Percentiles rank a stretch among this genome's conserved stretches.
phyloP scores from a whole-genome alignment of 1,284 basidiomycete genomes.

The Fomitopsis pinicola region DNA sequence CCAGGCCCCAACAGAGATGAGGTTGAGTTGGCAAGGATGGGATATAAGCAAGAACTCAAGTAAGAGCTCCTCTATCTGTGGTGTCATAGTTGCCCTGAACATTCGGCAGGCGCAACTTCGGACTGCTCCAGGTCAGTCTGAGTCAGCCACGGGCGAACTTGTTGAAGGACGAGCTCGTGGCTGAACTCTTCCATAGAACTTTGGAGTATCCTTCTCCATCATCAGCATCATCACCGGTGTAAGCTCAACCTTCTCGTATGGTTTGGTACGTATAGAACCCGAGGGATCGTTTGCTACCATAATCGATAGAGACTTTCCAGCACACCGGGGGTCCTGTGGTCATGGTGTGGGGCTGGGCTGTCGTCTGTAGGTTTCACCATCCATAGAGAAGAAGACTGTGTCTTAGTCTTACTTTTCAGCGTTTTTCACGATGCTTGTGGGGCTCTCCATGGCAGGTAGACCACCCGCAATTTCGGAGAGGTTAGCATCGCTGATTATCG shows the following conservation, averaged over 20 bases:
- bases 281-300: background rate
- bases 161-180: background rate
- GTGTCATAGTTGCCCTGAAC: background rate
- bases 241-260: conserved; percentile 62
- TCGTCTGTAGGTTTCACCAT: conserved; percentile 36
- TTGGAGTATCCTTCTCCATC: conserved; percentile 74
- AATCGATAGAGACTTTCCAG: conserved; percentile 25
- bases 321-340: conserved; percentile 70
- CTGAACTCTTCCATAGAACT: conserved; percentile 44
- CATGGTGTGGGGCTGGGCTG: conserved; percentile 75
- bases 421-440: conserved; percentile 61
- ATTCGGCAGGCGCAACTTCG: conserved; percentile 43
- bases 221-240: conserved; percentile 71
- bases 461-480: background rate
- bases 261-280: conserved; percentile 42
- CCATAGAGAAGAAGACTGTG: background rate
- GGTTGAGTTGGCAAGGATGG: conserved; percentile 67
- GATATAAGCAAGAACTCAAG: conserved; percentile 72
- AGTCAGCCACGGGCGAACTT: conserved; percentile 11
- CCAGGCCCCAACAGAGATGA: conserved; percentile 38
- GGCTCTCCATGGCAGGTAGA: conserved; percentile 65
- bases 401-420: conserved; percentile 29
- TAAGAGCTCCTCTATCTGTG: conserved; percentile 24
- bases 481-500: background rate
- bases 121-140: conserved; percentile 53